phyloP scores from a whole-genome alignment of 305 asterid genomes.

The Striga hermonthica region DNA sequence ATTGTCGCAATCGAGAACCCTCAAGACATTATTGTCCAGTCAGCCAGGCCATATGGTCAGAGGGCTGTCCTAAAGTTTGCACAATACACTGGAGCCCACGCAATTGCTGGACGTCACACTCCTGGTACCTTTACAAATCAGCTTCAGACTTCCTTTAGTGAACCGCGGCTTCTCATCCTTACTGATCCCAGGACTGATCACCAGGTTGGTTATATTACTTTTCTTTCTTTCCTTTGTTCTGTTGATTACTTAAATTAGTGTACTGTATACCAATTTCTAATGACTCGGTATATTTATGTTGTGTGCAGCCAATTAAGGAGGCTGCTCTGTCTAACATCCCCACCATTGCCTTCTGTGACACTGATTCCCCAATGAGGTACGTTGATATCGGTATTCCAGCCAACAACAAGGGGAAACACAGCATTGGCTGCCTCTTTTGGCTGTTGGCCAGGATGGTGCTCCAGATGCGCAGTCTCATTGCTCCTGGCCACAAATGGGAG shows the following conservation, averaged over 20 bases:
- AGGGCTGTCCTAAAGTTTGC: conserved; percentile 60
- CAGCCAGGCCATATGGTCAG: conserved; percentile 40
- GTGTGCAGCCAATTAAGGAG: conserved; percentile 51
- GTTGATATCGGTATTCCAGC: conserved; percentile 58
- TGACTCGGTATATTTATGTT: not conserved
- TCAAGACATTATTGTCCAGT: conserved; percentile 40
- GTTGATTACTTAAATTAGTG: no score
- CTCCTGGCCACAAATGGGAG: conserved; percentile 33
- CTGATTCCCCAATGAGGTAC: conserved; percentile 50
- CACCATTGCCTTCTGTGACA: conserved; percentile 52
- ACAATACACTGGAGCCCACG: conserved; percentile 48
- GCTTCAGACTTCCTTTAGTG: no score
- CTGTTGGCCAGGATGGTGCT: conserved; percentile 48
- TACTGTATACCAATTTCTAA: no score
- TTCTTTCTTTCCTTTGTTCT: no score
- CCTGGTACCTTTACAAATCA: conserved; percentile 38
- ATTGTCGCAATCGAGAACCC: conserved; percentile 53
- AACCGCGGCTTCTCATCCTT: conserved; percentile 48
- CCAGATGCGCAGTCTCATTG: conserved; percentile 50
- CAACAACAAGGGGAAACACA: conserved; percentile 55
- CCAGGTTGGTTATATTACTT: conserved; percentile 31
- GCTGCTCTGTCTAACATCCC: conserved; percentile 47
- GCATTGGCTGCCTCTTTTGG: conserved; percentile 33
- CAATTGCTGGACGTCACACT: conserved; percentile 59
- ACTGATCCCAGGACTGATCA: conserved; percentile 61